Percentiles rank a stretch among this genome's conserved stretches.
Evolutionary conservation across 1,139 yeast species (phyloP).

Genomic region (Spathaspora sp.): DNA sequence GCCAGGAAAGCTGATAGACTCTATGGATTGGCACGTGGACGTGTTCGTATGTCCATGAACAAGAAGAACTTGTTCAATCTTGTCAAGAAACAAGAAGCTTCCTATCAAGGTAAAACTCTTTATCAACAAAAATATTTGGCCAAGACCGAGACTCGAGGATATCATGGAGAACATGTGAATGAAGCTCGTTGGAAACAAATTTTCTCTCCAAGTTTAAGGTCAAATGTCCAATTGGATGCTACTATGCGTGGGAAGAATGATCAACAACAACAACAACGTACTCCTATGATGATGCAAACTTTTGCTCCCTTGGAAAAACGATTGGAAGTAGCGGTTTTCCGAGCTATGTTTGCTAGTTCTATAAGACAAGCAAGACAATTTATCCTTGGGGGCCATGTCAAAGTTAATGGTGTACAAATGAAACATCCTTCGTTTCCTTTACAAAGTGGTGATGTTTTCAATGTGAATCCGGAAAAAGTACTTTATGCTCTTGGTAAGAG

Average conservation of each 20-base stretch:
- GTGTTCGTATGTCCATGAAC: constrained; percentile 90
- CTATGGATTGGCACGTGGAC: constrained; percentile 64
- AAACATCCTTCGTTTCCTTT: constrained; percentile 80
- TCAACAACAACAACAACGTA: constrained; percentile 39
- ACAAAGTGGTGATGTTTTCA: constrained; percentile 82
- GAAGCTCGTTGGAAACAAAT: constrained; percentile 73
- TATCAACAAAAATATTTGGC: constrained; percentile 93
- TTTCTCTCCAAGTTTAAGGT: constrained; percentile 72
- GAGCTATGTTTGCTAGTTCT: constrained; percentile 92
- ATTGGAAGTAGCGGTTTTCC: constrained; percentile 83
- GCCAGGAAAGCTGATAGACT: constrained; percentile 61
- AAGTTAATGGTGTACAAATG: constrained; percentile 78
- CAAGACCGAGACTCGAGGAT: constrained; percentile 88
- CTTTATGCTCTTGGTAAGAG: constrained; percentile 79
- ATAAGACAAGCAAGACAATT: constrained; percentile 93
- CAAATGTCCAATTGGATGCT: constrained; percentile 84
- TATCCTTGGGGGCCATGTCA: constrained; percentile 77
- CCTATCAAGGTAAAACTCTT: constrained; percentile 56
- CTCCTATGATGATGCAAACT: constrained; percentile 87
- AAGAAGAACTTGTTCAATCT: constrained; percentile 87
- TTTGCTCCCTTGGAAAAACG: constrained; percentile 86
- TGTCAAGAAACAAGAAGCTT: constrained; percentile 61
- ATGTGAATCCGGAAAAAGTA: constrained; percentile 84
- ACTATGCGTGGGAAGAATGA: constrained; percentile 61
- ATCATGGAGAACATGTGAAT: constrained; percentile 92